Percentiles rank a stretch among this genome's conserved stretches.
Conservation (phyloP, 129 eudicot genomes). For the Centella asiatica region DNA sequence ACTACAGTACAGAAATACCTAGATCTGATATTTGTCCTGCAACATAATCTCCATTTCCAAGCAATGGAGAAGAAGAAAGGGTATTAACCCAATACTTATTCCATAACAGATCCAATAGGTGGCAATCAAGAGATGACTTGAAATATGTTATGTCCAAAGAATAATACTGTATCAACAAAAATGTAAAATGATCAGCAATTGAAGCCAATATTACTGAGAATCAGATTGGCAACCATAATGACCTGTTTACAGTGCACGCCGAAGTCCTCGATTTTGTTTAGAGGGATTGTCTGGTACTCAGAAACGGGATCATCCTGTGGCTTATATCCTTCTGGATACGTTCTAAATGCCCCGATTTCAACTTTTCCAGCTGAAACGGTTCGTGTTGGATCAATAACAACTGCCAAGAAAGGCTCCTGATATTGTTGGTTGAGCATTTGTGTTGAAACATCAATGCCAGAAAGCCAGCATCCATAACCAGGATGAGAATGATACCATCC, state of each 20-base stretch:
- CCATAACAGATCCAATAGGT: constrained; percentile 96
- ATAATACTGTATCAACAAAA: constrained; percentile 68
- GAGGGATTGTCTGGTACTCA: constrained; percentile 93
- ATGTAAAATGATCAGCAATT: not conserved
- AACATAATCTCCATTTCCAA: constrained; percentile 92
- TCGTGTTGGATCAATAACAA: constrained; percentile 90
- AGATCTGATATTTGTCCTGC: constrained; percentile 98
- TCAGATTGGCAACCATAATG: not conserved
- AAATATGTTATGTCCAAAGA: constrained; percentile 85
- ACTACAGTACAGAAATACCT: too few species aligned
- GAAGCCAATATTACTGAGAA: not conserved
- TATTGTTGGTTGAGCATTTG: constrained; percentile 89
- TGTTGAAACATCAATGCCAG: constrained; percentile 93
- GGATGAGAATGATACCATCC: constrained; percentile 99
- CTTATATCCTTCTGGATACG: constrained; percentile 95
- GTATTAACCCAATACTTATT: constrained; percentile 99
- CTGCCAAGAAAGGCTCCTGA: constrained; percentile 95
- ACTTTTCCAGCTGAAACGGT: constrained; percentile 95
- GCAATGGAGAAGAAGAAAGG: constrained; percentile 94
- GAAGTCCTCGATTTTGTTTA: constrained; percentile 95
- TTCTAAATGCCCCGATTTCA: constrained; percentile 92
- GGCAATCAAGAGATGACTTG: constrained; percentile 94
- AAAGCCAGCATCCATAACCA: constrained; percentile 99
- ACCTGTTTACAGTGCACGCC: constrained; percentile 99
- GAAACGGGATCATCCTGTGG: constrained; percentile 98